phyloP scores from a whole-genome alignment of 345 rosid species.

The Brassica incana region DNA sequence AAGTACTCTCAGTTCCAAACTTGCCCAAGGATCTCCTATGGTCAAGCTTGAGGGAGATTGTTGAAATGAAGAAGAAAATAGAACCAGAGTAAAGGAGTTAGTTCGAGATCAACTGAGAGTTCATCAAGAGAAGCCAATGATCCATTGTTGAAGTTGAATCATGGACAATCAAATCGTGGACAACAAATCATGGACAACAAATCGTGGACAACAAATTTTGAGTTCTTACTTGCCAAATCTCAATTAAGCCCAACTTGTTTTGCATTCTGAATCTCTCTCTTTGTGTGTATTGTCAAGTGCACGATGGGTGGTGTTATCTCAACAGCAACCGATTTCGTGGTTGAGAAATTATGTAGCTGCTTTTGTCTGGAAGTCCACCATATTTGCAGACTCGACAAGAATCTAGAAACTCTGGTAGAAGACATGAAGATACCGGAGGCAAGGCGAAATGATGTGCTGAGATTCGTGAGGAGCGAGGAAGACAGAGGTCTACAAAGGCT shows the following conservation, averaged over 20 bases:
- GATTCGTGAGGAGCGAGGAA: not conserved
- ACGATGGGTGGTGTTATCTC: not conserved
- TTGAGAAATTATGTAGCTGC: not conserved
- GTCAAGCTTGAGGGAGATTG: too few species aligned
- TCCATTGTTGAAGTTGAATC: too few species aligned
- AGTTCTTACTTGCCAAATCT: not conserved
- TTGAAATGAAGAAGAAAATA: too few species aligned
- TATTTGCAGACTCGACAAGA: not conserved
- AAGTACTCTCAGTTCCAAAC: too few species aligned
- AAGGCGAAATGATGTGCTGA: not conserved
- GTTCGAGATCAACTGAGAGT: too few species aligned
- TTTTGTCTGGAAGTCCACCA: not conserved
- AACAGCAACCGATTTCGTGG: not conserved
- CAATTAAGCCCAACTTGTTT: not conserved
- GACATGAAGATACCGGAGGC: not conserved
- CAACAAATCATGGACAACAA: too few species aligned
- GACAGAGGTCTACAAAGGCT: not conserved
- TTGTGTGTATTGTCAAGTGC: not conserved
- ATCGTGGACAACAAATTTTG: too few species aligned
- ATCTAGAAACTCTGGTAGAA: not conserved
- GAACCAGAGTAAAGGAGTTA: too few species aligned
- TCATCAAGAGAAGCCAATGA: too few species aligned
- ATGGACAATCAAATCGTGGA: too few species aligned
- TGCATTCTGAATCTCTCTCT: too few species aligned
- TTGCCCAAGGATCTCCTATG: too few species aligned